A percentile compares a stretch with the other conserved stretches of the same genome.
These are phyloP conservation scores for Primulina eburnea DNA, from an alignment of 257 asterid species.

Conservation along the genomic window DNA sequence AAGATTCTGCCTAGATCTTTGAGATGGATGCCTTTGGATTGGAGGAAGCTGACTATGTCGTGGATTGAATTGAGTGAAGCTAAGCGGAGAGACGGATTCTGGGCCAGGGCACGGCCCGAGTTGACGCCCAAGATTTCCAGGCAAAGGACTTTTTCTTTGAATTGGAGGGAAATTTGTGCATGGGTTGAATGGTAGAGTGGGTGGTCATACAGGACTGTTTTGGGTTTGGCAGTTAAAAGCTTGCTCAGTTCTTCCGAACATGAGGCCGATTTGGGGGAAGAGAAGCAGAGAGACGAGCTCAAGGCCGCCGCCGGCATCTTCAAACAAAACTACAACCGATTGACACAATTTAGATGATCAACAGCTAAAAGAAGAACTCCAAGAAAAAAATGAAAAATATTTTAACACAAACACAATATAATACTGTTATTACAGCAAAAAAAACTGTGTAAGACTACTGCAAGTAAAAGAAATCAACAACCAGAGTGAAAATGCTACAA, in stretches of 20 bases:
- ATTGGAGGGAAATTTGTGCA: slow-evolving; percentile 62
- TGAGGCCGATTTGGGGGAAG: slow-evolving; percentile 35
- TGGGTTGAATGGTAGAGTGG: slow-evolving; percentile 71
- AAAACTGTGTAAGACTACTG: too few relatives aligned
- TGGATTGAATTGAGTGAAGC: slow-evolving; percentile 68
- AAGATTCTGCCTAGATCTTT: slow-evolving; percentile 75
- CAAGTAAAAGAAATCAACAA: too few relatives aligned
- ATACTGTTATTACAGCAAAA: too few relatives aligned
- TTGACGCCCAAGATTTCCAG: slow-evolving; percentile 94
- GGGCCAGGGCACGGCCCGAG: slow-evolving; percentile 72
- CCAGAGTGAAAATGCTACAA: too few relatives aligned
- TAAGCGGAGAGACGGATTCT: slow-evolving; percentile 63
- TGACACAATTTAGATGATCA: too few relatives aligned
- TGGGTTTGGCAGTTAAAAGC: slow-evolving; percentile 45
- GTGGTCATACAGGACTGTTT: slow-evolving; percentile 58
- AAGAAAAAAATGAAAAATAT: too few relatives aligned
- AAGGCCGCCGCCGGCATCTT: slow-evolving; percentile 28
- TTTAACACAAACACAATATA: too few relatives aligned
- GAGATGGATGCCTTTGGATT: slow-evolving; percentile 80
- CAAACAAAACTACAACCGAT: neutral
- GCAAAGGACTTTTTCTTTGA: slow-evolving; percentile 89
- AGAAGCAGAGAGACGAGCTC: slow-evolving; percentile 50
- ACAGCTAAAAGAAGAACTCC: too few relatives aligned
- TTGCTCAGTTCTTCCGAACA: slow-evolving; percentile 20
- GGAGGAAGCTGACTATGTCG: slow-evolving; percentile 62